Percentiles rank a stretch among this genome's conserved stretches.
Evolutionary conservation across 2,329 filamentous ascomycete genomes (phyloP).

Genomic region (Aspergillus proliferans): DNA sequence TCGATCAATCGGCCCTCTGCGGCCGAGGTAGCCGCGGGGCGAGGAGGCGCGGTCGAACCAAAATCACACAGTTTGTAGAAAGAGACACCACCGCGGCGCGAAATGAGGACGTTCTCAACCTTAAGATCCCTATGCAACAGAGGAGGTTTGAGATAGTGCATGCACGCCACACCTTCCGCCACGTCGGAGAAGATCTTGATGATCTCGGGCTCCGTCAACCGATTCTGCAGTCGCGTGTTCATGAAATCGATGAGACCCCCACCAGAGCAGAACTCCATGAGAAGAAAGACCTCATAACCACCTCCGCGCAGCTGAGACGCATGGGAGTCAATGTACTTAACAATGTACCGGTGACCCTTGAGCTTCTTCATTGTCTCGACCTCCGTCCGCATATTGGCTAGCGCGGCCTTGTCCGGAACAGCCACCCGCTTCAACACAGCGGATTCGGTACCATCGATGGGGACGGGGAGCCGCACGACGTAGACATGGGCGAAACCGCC

Average conservation of each 20-base stretch:
- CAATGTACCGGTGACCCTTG: conserved; percentile 91
- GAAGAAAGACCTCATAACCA: conserved; percentile 93
- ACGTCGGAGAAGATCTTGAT: conserved; percentile 95
- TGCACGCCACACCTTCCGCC: conserved; percentile 91
- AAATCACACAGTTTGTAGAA: conserved; percentile 98
- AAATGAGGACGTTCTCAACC: conserved; percentile 95
- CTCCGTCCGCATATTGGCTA: conserved; percentile 95
- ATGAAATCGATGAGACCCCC: conserved; percentile 98
- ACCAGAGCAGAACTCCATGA: conserved; percentile 96
- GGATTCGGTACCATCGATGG: conserved; percentile 69
- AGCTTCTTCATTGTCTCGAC: conserved; percentile 99
- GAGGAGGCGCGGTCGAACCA: conserved; percentile 79
- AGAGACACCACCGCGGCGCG: conserved; percentile 56
- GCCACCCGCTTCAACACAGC: conserved; percentile 92
- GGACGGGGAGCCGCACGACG: conserved; percentile 76
- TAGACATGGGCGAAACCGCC: conserved; percentile 98
- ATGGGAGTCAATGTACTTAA: conserved; percentile 97
- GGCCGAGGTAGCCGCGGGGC: conserved; percentile 76
- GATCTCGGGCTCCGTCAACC: conserved; percentile 94
- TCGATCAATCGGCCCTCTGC: conserved; percentile 88
- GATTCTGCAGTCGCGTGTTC: conserved; percentile 95
- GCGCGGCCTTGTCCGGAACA: conserved; percentile 88
- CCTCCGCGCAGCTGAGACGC: conserved; percentile 87
- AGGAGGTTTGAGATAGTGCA: conserved; percentile 96
- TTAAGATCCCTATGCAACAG: conserved; percentile 91